phyloP scores from a whole-genome alignment of 768 basidiomycete genomes.

The Filobasidium floriforme region DNA sequence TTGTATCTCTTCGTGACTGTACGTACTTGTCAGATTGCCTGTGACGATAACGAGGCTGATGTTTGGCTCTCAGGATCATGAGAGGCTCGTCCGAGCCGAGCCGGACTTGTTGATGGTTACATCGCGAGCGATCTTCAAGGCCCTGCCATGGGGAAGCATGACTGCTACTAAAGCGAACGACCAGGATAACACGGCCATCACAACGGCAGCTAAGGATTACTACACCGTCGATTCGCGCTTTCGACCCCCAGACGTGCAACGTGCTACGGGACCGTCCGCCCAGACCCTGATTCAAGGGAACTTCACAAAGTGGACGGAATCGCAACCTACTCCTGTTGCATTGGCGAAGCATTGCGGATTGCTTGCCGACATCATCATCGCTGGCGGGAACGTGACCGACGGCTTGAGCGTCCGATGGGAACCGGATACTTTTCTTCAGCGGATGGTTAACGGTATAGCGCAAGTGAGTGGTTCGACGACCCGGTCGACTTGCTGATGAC shows the following conservation, averaged over 20 bases:
- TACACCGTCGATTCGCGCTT: background rate
- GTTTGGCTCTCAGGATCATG: background rate
- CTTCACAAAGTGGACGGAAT: background rate
- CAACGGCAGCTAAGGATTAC: background rate
- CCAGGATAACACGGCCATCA: background rate
- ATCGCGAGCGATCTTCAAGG: background rate
- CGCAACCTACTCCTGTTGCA: background rate
- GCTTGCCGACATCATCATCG: background rate
- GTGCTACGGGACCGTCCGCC: background rate
- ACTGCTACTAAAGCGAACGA: background rate
- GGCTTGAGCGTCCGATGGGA: no score
- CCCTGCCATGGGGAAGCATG: slow-evolving; percentile 1
- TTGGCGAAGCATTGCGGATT: background rate
- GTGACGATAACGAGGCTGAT: background rate
- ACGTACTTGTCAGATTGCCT: background rate
- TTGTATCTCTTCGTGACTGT: slow-evolving; percentile 48
- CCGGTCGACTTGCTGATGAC: background rate
- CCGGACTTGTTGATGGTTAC: slow-evolving; percentile 40
- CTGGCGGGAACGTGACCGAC: no score
- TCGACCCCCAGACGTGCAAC: background rate
- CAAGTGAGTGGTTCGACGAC: background rate
- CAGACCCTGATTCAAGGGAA: background rate
- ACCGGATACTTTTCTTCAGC: no score
- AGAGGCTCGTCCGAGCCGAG: background rate
- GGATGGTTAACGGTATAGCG: background rate